phyloP scores from a whole-genome alignment of 495 filamentous ascomycete species.

The Penicillium mononematosum region DNA sequence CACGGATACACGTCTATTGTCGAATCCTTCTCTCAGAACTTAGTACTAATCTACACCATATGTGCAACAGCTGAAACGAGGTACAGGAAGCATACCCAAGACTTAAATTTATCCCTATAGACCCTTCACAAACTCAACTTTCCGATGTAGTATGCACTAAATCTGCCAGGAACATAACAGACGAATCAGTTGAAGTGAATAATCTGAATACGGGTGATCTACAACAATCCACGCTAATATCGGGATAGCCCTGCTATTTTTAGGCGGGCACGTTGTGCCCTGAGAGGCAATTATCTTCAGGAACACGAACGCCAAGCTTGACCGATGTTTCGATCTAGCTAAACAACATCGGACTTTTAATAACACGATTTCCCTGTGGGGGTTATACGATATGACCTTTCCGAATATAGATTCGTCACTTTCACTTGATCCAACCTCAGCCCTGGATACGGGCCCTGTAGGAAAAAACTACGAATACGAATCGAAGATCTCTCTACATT shows the following conservation, averaged over 20 bases:
- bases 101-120: background rate
- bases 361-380: background rate
- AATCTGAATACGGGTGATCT: constrained; percentile 6
- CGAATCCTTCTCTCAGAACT: background rate
- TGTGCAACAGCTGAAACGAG: background rate
- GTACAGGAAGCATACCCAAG: background rate
- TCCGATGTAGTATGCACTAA: constrained; percentile 9
- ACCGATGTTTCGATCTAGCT: constrained; percentile 2
- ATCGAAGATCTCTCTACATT: background rate
- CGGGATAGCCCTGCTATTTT: constrained; percentile 8
- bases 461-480: constrained; percentile 1
- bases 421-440: background rate
- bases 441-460: background rate
- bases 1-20: background rate
- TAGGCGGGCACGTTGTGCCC: background rate
- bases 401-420: background rate
- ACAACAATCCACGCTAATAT: background rate
- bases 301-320: constrained; percentile 12
- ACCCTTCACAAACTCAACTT: background rate
- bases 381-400: background rate
- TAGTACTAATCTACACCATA: background rate
- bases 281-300: constrained; percentile 5
- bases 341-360: constrained; percentile 1
- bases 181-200: background rate
- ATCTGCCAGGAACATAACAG: background rate